Percentiles rank a stretch among this genome's conserved stretches.
phyloP scores from a whole-genome alignment of 2,329 filamentous ascomycete species.

The Cordyceps cateniannulata region DNA sequence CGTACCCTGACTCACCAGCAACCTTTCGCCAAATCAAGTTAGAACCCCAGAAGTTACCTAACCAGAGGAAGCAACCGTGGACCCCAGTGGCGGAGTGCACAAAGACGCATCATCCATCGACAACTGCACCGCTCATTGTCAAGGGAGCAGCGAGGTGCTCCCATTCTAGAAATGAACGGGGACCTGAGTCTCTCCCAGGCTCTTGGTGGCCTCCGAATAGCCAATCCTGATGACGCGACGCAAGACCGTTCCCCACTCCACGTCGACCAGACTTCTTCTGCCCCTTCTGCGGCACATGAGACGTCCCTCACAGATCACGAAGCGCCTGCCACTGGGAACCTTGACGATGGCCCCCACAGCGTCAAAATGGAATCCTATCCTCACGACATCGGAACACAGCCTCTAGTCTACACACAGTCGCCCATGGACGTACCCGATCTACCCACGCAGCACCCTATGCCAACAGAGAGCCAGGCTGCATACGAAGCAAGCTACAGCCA shows the following conservation, averaged over 20 bases:
- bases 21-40: neutral
- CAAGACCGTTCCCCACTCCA: conserved; percentile 20
- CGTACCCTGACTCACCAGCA: no score
- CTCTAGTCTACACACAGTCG: neutral
- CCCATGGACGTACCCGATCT: neutral
- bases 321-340: neutral
- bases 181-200: conserved; percentile 89
- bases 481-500: conserved; percentile 16
- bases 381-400: neutral
- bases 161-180: conserved; percentile 65
- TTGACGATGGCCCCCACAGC: neutral
- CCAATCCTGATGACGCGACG: conserved; percentile 78
- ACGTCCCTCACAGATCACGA: neutral
- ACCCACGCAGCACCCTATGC: neutral
- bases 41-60: neutral
- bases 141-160: conserved; percentile 13
- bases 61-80: neutral
- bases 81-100: conserved; percentile 7
- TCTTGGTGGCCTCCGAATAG: conserved; percentile 89
- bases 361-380: neutral
- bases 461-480: neutral
- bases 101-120: conserved; percentile 10
- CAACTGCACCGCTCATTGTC: conserved; percentile 14
- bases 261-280: conserved; percentile 14
- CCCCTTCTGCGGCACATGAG: neutral